A percentile compares a stretch with the other conserved stretches of the same genome.
These are phyloP conservation scores for Trichodelitschia bisporula DNA, from an alignment of 495 filamentous ascomycete genomes.

Conservation along the genomic window DNA sequence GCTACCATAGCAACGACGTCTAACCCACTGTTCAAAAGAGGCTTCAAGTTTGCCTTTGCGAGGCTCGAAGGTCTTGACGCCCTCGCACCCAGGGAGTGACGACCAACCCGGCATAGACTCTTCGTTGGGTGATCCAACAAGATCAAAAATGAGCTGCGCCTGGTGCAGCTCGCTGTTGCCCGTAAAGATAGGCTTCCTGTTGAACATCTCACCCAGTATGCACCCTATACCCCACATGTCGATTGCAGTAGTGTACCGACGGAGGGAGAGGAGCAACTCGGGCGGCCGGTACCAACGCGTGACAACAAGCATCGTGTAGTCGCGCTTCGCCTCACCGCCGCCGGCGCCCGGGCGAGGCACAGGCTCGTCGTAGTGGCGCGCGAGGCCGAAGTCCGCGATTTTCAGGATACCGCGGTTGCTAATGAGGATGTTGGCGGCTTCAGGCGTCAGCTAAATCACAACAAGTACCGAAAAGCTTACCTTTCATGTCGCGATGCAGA, in stretches of 20 bases:
- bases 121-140: slow-evolving; percentile 80
- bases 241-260: slow-evolving; percentile 81
- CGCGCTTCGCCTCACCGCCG: slow-evolving; percentile 60
- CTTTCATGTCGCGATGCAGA: slow-evolving; percentile 91
- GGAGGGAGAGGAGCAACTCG: slow-evolving; percentile 68
- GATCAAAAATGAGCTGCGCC: slow-evolving; percentile 68
- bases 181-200: slow-evolving; percentile 74
- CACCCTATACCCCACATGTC: slow-evolving; percentile 98
- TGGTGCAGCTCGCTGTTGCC: slow-evolving; percentile 79
- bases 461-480: background rate
- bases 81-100: slow-evolving; percentile 56
- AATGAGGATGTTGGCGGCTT: slow-evolving; percentile 83
- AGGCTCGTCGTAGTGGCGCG: slow-evolving; percentile 74
- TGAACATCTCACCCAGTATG: slow-evolving; percentile 96
- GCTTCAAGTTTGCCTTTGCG: slow-evolving; percentile 40
- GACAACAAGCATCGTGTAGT: slow-evolving; percentile 87
- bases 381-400: slow-evolving; percentile 93
- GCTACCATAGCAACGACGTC: background rate
- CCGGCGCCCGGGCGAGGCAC: slow-evolving; percentile 57
- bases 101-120: slow-evolving; percentile 87
- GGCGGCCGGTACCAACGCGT: slow-evolving; percentile 95
- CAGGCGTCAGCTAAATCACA: background rate
- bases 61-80: slow-evolving; percentile 35
- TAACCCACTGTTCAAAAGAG: slow-evolving; percentile 44
- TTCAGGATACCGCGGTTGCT: slow-evolving; percentile 84